Evolutionary conservation across 768 basidiomycete species (phyloP).

Genomic region (Leccinellum albellum): DNA sequence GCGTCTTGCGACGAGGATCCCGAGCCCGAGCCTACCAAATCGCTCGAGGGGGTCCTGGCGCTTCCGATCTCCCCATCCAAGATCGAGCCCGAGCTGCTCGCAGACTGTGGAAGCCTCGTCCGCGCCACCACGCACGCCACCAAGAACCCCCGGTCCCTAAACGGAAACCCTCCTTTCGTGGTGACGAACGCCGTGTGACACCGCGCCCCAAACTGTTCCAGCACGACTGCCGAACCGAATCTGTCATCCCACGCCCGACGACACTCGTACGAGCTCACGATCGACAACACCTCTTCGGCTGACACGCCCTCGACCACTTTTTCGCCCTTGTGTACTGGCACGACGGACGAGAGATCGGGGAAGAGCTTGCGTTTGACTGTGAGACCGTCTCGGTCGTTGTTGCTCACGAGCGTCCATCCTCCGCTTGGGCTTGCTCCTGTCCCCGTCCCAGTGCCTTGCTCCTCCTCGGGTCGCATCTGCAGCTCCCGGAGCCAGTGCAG

Average conservation of each 20-base stretch:
- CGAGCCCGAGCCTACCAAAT: conserved; percentile 16
- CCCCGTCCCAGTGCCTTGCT: background rate
- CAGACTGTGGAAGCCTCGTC: conserved; percentile 35
- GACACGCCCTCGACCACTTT: conserved; percentile 92
- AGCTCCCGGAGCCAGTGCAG: conserved; percentile 75
- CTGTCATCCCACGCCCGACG: conserved; percentile 86
- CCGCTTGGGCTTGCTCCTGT: background rate
- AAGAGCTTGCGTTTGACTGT: conserved; percentile 72
- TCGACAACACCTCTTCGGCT: conserved; percentile 82
- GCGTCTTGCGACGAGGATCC: conserved; percentile 33
- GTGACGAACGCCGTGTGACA: conserved; percentile 69
- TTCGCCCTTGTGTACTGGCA: conserved; percentile 83
- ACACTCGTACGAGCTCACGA: conserved; percentile 66
- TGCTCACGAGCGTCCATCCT: conserved; percentile 67
- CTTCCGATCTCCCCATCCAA: conserved; percentile 42
- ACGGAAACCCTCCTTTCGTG: conserved; percentile 81
- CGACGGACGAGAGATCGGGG: conserved; percentile 70
- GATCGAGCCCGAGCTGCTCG: conserved; percentile 9
- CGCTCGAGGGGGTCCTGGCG: conserved; percentile 12
- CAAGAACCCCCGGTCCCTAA: conserved; percentile 85
- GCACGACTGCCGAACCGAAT: conserved; percentile 61
- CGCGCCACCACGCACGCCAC: conserved; percentile 75
- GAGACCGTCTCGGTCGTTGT: conserved; percentile 62
- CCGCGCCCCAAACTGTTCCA: conserved; percentile 78
- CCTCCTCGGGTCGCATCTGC: conserved; percentile 49